Evolutionary conservation across 2,329 filamentous ascomycete genomes (phyloP).

Genomic region (Colletotrichum magnum): DNA sequence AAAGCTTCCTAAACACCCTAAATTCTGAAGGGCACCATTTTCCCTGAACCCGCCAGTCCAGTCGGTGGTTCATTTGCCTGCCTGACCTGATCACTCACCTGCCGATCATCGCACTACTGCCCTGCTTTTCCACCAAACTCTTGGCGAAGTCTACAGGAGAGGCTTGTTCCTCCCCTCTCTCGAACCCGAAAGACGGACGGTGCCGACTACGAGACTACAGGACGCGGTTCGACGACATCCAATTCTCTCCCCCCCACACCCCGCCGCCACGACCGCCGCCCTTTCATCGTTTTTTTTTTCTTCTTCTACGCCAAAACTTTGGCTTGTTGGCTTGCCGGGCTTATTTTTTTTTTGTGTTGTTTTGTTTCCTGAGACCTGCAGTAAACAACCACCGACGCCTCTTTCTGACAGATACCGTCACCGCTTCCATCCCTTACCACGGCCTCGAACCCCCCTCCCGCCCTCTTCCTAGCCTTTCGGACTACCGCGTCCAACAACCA

Average conservation of each 20-base stretch:
- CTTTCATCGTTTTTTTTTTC: neutral
- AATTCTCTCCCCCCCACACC: neutral
- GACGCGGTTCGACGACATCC: neutral
- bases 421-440: neutral
- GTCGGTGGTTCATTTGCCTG: neutral
- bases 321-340: slow-evolving; percentile 3
- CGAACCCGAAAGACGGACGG: neutral
- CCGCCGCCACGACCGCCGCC: neutral
- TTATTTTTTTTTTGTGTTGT: neutral
- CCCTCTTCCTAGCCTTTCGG: neutral
- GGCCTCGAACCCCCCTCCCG: neutral
- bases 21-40: slow-evolving; percentile 2
- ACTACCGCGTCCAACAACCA: slow-evolving; percentile 13
- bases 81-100: slow-evolving; percentile 17
- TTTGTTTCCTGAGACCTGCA: slow-evolving; percentile 24
- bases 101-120: neutral
- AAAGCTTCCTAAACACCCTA: slow-evolving; percentile 16
- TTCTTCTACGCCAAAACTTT: neutral
- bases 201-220: neutral
- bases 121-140: neutral
- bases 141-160: slow-evolving; percentile 20
- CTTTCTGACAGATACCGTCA: neutral
- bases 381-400: slow-evolving; percentile 2
- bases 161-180: neutral
- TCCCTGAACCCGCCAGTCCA: neutral